Evolutionary conservation across 495 filamentous ascomycete species (phyloP).

Genomic region (Tuber microsphaerosporum): DNA sequence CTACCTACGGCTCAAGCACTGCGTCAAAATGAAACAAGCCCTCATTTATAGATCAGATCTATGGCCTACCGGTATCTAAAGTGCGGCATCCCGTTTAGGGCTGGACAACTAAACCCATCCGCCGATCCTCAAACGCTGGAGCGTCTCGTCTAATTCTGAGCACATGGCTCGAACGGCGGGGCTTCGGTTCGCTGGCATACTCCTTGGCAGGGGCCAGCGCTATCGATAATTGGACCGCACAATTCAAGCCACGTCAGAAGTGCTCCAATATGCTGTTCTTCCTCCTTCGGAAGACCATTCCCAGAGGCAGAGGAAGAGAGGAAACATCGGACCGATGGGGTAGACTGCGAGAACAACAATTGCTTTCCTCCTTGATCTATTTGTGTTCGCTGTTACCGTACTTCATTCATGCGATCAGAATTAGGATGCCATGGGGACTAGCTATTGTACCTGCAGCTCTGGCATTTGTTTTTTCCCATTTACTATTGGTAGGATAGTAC

Average conservation of each 20-base stretch:
- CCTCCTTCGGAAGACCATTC: background rate
- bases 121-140: background rate
- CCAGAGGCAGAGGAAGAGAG: background rate
- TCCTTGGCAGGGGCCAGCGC: background rate
- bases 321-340: background rate
- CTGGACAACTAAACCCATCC: background rate
- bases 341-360: background rate
- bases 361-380: background rate
- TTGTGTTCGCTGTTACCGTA: background rate
- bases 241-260: background rate
- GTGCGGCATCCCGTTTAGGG: background rate
- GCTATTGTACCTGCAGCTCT: background rate
- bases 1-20: background rate
- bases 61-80: background rate
- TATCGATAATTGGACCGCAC: background rate
- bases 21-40: background rate
- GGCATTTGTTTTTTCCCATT: background rate
- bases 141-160: background rate
- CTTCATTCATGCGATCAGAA: background rate
- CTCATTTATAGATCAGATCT: background rate
- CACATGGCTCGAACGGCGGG: background rate
- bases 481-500: background rate
- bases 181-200: background rate
- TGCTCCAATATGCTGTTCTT: background rate
- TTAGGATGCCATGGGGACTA: background rate